Base-by-base conservation (phyloP, 2,329 filamentous ascomycete genomes). In the Escovopsis sp. region DNA sequence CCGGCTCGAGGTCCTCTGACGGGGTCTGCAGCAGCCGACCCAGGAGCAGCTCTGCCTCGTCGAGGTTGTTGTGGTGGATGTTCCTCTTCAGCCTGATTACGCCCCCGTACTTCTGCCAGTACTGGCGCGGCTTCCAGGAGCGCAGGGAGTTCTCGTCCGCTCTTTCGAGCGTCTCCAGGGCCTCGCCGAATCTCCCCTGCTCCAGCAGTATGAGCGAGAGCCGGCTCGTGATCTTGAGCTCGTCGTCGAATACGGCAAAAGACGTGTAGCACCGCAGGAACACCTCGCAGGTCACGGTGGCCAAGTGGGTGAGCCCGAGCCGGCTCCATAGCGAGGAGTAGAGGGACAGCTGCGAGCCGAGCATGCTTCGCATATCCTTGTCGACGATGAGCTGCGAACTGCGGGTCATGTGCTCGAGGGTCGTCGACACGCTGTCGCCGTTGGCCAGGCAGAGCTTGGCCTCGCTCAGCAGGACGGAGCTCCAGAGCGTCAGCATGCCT, bases 401-500 rank as follows among this genome's bases (percentile, higher is more conserved):
- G 53, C 87, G 81, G n/a, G 83, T 73, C 46, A 94, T 73, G 49
- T 80, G 75, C 56, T 94, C 87, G 40, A 91, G 68, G 1, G 84
- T 78, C 7, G 63, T 66, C 4, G 70, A 66, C 38, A 73, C 57
- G 53, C 80, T 71, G 62, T 76, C 74, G 9, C 86, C 86, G 52
- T 79, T 81, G 41, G 76, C 71, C 43, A 95, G 69, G 15, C 75
- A 75, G 35, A 93, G 65, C 56, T 88, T 93, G 3, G 87, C 85
- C 59, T 96, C 88, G 51, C 81, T 87, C 41, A 94, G 68, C 12
- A 94, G 65, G 1, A 86, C 84, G 2, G 85, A 87, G 54, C 83
- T 86, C 64, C 89, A 77, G 3, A 95, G 65, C 40, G 79, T 78
- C 75, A 84, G 91, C 75, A 91, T 88, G 42, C 84, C 84, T 1